Evolutionary conservation across 257 asterid species (phyloP), one percentile per base, ranked within the genome.

Genomic region (Solanum tarijense): DNA sequence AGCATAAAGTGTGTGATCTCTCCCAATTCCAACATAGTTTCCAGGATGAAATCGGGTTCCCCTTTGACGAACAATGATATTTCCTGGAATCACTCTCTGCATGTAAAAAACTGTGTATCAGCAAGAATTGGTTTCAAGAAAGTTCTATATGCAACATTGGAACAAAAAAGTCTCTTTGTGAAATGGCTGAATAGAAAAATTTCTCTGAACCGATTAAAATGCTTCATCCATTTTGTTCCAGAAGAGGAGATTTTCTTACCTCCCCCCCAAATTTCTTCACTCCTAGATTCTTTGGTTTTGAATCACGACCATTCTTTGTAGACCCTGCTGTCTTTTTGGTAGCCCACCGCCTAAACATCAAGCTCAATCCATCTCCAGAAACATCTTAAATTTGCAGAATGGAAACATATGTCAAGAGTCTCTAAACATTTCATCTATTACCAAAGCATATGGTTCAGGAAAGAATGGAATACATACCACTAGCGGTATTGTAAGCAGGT

Each of bases 1-100:
- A 84, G 99, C 98, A 75, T 93, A 97, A 31, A 97, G 92, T 1
- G 98, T 97, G 94, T 97, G 98, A 90, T 97, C 98, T 91, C 85
- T 95, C 36, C 98, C 98, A 3, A 96, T 94, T 7, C 96, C 98
- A 87, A 97, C 98, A 41, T 93, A 94, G 74, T 96, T 90, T 58
- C 98, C 98, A 1, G 98, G 98, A 91, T 97, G 98, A 89, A 97
- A 97, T 34, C 98, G 96, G 31, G 98, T 96, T 36, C 98, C 98
- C 92, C 98, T 96, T 93, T 96, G 99, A 46, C 98, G 98, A 89
- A 97, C 98, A 83, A 97, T 95, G 84, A 97, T 96, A 71, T 96
- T 96, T 88, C 99, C 98, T 23, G 98, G 98, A 58, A 96, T 94
- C 88, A 94, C 98, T 87, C 94, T 93, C 98, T 95, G 94, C 93